A percentile compares a stretch with the other conserved stretches of the same genome.
Evolutionary conservation across 208 protist genomes (phyloP).

Genomic region (Trypanosoma platydactyli): DNA sequence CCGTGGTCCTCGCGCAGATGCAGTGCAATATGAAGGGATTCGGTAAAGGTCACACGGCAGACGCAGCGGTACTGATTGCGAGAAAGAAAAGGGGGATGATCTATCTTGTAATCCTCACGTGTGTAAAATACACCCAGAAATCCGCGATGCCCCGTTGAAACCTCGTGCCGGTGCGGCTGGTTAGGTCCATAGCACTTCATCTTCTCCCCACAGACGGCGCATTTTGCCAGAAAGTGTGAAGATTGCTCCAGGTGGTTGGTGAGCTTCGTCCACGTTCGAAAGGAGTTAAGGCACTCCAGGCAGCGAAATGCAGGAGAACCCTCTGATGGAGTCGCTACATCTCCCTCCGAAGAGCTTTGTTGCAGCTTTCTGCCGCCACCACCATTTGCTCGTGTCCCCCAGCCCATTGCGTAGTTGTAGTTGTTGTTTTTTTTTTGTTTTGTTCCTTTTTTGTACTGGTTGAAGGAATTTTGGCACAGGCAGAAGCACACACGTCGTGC

Average conservation of each 20-base stretch:
- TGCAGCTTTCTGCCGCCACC: too few relatives aligned
- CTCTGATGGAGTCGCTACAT: background rate
- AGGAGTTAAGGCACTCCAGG: conserved; percentile 56
- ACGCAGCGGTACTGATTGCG: conserved; percentile 66
- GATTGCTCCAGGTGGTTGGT: conserved; percentile 63
- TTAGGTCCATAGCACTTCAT: conserved; percentile 68
- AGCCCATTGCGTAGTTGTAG: background rate
- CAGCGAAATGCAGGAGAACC: conserved; percentile 42
- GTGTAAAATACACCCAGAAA: conserved; percentile 69
- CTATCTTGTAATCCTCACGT: conserved; percentile 51
- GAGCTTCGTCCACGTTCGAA: conserved; percentile 68
- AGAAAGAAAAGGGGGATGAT: conserved; percentile 35
- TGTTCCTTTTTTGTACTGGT: too few relatives aligned
- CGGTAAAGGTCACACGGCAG: conserved; percentile 60
- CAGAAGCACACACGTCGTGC: too few relatives aligned
- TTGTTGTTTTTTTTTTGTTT: conserved; percentile 1
- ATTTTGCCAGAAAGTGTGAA: conserved; percentile 54
- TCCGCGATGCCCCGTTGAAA: conserved; percentile 43
- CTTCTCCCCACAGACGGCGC: conserved; percentile 42
- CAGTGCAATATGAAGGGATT: conserved; percentile 49
- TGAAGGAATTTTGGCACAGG: too few relatives aligned
- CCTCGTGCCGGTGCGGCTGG: conserved; percentile 56
- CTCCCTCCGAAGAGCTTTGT: background rate
- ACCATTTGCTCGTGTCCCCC: too few relatives aligned
- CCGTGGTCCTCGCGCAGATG: conserved; percentile 60